phyloP scores from a whole-genome alignment of 805 yeast genomes.

The Pichia ethanolica region DNA sequence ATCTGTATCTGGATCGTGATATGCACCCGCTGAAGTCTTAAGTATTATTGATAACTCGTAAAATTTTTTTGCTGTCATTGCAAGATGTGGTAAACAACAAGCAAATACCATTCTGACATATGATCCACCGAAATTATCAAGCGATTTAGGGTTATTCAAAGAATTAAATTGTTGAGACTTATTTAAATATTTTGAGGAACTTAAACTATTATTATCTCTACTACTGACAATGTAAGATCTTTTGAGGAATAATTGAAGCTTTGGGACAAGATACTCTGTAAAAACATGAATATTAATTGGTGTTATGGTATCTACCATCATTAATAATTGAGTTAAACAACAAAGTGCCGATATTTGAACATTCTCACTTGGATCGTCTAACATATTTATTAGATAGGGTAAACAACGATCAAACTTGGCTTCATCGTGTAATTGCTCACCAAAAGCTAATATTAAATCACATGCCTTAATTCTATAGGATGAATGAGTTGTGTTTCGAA shows the following conservation, averaged over 20 bases:
- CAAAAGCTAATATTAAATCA: slow-evolving; percentile 65
- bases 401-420: slow-evolving; percentile 77
- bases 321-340: slow-evolving; percentile 58
- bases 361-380: slow-evolving; percentile 59
- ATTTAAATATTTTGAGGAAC: neutral
- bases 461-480: slow-evolving; percentile 59
- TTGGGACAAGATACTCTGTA: slow-evolving; percentile 76
- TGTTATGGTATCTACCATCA: slow-evolving; percentile 54
- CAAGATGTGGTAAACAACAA: slow-evolving; percentile 62
- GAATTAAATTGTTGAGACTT: slow-evolving; percentile 1
- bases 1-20: slow-evolving; percentile 40
- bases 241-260: slow-evolving; percentile 40
- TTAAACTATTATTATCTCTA: neutral
- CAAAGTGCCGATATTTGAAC: slow-evolving; percentile 64
- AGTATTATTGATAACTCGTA: slow-evolving; percentile 53
- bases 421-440: slow-evolving; percentile 74
- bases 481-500: slow-evolving; percentile 55
- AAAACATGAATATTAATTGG: slow-evolving; percentile 73
- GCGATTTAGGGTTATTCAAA: neutral
- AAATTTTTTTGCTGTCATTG: slow-evolving; percentile 54
- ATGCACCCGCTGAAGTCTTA: slow-evolving; percentile 23
- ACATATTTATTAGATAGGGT: slow-evolving; percentile 67
- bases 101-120: slow-evolving; percentile 66
- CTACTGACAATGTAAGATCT: slow-evolving; percentile 25
- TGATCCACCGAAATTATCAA: slow-evolving; percentile 12